These are phyloP conservation scores for Knoxdaviesia proteae DNA, from an alignment of 2,329 filamentous ascomycete species.

Conservation along the genomic window DNA sequence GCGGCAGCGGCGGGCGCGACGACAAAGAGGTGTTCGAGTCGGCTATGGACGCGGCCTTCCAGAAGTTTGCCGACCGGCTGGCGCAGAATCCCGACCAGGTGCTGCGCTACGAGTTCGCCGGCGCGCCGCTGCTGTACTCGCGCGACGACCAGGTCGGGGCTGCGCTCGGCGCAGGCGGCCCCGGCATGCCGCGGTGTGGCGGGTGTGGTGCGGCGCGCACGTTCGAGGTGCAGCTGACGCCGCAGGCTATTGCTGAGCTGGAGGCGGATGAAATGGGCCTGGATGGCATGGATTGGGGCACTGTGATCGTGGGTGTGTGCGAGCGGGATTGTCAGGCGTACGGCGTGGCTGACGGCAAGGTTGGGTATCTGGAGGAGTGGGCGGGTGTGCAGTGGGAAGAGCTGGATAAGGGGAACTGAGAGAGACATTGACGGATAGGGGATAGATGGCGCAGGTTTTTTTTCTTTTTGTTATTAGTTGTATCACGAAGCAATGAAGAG, in stretches of 20 bases:
- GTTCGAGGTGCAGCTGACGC: conserved; percentile 85
- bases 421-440: background rate
- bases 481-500: background rate
- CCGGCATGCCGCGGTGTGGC: conserved; percentile 49
- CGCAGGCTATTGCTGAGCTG: conserved; percentile 72
- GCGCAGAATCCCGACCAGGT: conserved; percentile 67
- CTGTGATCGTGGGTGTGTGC: conserved; percentile 72
- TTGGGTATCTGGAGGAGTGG: conserved; percentile 86
- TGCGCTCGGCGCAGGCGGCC: conserved; percentile 22
- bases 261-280: conserved; percentile 53
- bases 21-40: conserved; percentile 58
- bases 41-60: conserved; percentile 53
- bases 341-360: conserved; percentile 35
- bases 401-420: conserved; percentile 19
- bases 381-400: conserved; percentile 98
- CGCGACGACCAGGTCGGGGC: conserved; percentile 55
- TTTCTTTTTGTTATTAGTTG: background rate
- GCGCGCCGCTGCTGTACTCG: conserved; percentile 59
- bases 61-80: conserved; percentile 59
- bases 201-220: conserved; percentile 56
- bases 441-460: background rate
- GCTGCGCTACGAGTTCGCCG: conserved; percentile 60
- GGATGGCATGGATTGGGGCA: conserved; percentile 97
- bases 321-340: conserved; percentile 51
- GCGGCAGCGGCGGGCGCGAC: conserved; percentile 16